phyloP scores from a whole-genome alignment of 1,139 yeast genomes.

The Magnusiomyces sp. region DNA sequence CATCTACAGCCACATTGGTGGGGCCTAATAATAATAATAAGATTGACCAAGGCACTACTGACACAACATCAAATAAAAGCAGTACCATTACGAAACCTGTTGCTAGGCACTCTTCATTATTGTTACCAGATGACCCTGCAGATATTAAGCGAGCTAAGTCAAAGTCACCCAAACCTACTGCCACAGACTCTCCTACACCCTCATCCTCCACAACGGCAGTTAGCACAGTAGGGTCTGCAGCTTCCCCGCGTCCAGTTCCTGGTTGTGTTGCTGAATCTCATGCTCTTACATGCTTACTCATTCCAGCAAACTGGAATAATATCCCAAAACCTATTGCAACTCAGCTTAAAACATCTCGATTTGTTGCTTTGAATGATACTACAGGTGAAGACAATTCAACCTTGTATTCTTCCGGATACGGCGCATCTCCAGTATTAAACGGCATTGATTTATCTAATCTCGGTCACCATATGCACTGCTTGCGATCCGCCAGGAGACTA shows the following conservation, averaged over 20 bases:
- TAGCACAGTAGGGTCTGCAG: neutral
- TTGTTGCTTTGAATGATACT: neutral
- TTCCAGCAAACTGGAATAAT: neutral
- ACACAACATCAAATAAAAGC: neutral
- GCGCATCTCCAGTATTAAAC: no score
- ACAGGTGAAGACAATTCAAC: no score
- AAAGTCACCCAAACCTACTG: no score
- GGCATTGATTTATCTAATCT: neutral
- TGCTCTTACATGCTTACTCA: neutral
- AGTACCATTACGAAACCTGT: neutral
- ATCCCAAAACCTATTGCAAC: conserved; percentile 2
- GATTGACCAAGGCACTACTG: neutral
- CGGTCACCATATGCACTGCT: conserved; percentile 58
- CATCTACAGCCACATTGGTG: neutral
- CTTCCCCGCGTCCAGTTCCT: neutral
- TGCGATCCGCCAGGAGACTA: conserved; percentile 72
- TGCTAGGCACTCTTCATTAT: neutral
- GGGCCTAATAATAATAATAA: neutral
- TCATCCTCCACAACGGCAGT: neutral
- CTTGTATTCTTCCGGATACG: no score
- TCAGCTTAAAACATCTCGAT: conserved; percentile 3
- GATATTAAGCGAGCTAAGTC: neutral
- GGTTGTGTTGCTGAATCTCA: conserved; percentile 1
- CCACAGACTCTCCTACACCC: neutral
- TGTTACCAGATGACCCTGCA: neutral